Evolutionary conservation across 1,284 basidiomycete genomes (phyloP).

Genomic region (Apiotrichum sp.): DNA sequence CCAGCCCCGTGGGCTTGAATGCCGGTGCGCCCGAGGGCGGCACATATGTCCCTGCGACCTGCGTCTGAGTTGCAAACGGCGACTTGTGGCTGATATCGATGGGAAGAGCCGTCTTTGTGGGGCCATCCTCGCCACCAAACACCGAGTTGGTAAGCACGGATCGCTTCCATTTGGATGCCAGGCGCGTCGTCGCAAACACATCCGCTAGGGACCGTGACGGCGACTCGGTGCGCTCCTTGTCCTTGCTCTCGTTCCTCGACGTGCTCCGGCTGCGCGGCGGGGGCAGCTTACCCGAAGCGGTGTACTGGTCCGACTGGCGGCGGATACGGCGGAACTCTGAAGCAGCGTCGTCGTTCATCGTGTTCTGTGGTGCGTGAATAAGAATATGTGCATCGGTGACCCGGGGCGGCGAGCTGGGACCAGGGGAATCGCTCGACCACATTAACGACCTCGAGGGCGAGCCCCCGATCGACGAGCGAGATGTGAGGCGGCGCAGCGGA

Average conservation of each 20-base stretch:
- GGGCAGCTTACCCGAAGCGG: neutral
- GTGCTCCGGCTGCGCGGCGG: neutral
- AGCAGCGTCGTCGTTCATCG: constrained; percentile 8
- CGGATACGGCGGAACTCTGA: constrained; percentile 14
- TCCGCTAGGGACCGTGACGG: constrained; percentile 4
- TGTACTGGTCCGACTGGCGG: constrained; percentile 5
- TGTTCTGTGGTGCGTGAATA: constrained; percentile 25
- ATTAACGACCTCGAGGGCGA: neutral
- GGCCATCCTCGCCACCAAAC: constrained; percentile 5
- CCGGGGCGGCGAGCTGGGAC: constrained; percentile 35
- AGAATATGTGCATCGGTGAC: constrained; percentile 31
- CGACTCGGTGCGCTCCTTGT: neutral
- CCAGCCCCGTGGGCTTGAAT: constrained; percentile 48
- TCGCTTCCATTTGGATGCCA: constrained; percentile 17
- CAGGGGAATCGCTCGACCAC: constrained; percentile 12
- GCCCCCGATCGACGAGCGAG: neutral
- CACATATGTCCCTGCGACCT: constrained; percentile 47
- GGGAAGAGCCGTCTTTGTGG: constrained; percentile 25
- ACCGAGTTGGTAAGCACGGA: constrained; percentile 5
- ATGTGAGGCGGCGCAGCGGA: neutral
- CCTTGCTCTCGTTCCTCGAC: neutral
- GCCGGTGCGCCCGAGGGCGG: constrained; percentile 73
- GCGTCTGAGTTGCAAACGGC: constrained; percentile 34
- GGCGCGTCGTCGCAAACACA: constrained; percentile 6
- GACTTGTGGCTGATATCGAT: constrained; percentile 40